phyloP scores from a whole-genome alignment of 2,329 filamentous ascomycete species.

The Diaporthe amygdali region DNA sequence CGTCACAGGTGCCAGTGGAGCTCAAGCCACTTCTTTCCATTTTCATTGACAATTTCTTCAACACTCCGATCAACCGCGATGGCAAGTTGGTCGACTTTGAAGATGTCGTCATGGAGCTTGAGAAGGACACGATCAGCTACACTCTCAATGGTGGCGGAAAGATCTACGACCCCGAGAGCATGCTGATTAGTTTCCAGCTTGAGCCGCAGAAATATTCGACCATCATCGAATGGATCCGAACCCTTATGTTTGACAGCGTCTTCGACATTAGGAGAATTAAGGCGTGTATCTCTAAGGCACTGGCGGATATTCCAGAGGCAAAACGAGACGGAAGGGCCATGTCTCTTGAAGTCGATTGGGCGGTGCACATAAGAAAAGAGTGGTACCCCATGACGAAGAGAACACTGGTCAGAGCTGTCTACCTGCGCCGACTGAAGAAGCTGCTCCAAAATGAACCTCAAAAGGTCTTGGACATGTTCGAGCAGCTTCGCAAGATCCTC shows the following conservation, averaged over 20 bases:
- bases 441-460: constrained; percentile 79
- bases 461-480: constrained; percentile 77
- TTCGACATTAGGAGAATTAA: constrained; percentile 76
- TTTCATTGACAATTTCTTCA: constrained; percentile 94
- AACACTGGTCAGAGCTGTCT: constrained; percentile 84
- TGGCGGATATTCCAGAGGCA: constrained; percentile 89
- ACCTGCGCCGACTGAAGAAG: constrained; percentile 84
- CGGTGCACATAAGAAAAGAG: constrained; percentile 79
- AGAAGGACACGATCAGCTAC: constrained; percentile 90
- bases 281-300: constrained; percentile 75
- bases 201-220: constrained; percentile 87
- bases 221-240: constrained; percentile 82
- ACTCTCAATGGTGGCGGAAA: constrained; percentile 70
- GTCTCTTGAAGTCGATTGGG: constrained; percentile 70
- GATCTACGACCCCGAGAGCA: constrained; percentile 80
- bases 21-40: constrained; percentile 84
- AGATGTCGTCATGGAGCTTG: constrained; percentile 87
- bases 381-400: constrained; percentile 79
- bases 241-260: constrained; percentile 85
- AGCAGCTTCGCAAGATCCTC: constrained; percentile 75
- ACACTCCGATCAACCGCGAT: constrained; percentile 80
- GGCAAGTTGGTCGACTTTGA: constrained; percentile 85
- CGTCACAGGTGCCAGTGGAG: constrained; percentile 76
- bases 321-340: constrained; percentile 84
- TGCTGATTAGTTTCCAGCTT: constrained; percentile 82